These are phyloP conservation scores for Ophiostoma angusticollis DNA, from an alignment of 2,329 filamentous ascomycete genomes.

Conservation along the genomic window DNA sequence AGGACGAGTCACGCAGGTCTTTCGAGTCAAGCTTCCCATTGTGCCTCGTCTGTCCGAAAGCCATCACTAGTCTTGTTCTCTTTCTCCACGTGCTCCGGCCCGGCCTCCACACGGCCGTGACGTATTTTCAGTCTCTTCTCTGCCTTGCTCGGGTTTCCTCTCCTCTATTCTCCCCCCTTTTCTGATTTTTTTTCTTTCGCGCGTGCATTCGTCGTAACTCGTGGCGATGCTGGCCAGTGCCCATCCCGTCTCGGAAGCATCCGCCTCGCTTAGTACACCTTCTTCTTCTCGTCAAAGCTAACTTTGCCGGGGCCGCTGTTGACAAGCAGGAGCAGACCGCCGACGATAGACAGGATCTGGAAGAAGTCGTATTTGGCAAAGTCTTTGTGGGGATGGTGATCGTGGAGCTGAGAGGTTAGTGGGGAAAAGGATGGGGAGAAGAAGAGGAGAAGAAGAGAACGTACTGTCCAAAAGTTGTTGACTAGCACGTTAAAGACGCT, in stretches of 20 bases:
- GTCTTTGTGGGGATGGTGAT: slow-evolving; percentile 97
- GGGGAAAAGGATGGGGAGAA: slow-evolving; percentile 3
- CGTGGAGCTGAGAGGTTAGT: slow-evolving; percentile 56
- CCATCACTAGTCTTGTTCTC: no score
- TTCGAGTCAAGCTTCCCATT: no score
- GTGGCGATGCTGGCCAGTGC: background rate
- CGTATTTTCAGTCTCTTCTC: background rate
- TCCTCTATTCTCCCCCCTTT: background rate
- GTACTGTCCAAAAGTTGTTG: slow-evolving; percentile 99
- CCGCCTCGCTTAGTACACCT: slow-evolving; percentile 74
- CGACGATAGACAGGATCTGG: slow-evolving; percentile 97
- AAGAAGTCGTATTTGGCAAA: slow-evolving; percentile 99
- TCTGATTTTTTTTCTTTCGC: background rate
- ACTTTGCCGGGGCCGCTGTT: slow-evolving; percentile 98
- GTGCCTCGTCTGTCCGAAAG: no score
- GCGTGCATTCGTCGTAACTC: background rate
- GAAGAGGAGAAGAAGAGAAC: slow-evolving; percentile 23
- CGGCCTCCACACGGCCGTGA: background rate
- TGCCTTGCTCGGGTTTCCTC: background rate
- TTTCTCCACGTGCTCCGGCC: no score
- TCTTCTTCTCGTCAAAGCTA: slow-evolving; percentile 99
- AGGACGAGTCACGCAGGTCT: no score
- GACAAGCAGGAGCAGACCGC: slow-evolving; percentile 87
- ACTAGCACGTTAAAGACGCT: slow-evolving; percentile 95
- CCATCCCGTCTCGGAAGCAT: no score